Evolutionary conservation across 257 asterid species (phyloP), one percentile per base, ranked within the genome.

Genomic region (Penstemon davidsonii): DNA sequence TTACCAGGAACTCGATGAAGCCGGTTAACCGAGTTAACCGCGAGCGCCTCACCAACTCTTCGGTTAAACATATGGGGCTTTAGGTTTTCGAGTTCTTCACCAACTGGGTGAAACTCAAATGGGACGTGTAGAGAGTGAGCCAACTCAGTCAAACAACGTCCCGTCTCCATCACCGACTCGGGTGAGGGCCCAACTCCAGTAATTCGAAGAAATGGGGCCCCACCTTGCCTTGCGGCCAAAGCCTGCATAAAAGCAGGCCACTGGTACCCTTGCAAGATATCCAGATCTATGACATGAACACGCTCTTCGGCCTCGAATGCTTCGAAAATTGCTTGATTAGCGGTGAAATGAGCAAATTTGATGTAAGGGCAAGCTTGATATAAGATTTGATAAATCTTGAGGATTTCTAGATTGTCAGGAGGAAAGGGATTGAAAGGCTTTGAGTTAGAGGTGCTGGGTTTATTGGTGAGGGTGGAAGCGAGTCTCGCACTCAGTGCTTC

Each of bases 231-330:
- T 55, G 94, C 90, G 0, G 96, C 97, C 2, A 90, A 76, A 40
- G 97, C 97, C 71, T 90, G 97, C 88, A 90, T 86, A 81, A 90
- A 90, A 55, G 96, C 95, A 13, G 97, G 97, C 97, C 97, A 90
- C 61, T 90, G 97, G 68, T 87, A 87, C 33, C 97, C 97, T 38
- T 90, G 97, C 67, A 87, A 88, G 73, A 90, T 88, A 63, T 88
- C 97, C 6, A 90, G 93, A 70, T 90, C 97, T 11, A 88, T 88
- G 7, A 90, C 90, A 18, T 90, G 97, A 4, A 90, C 97, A 3
- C 88, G 83, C 68, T 75, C 87, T 52, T 88, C 94, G 0, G 86
- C 81, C 71, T 86, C 96, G 8, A 90, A 86, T 5, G 96, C 97
- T 77, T 90, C 97, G 41, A 86, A 88, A 54, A 88, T 90, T 4